Base-by-base conservation (phyloP, 345 rosid genomes). In the Geranium brycei region DNA sequence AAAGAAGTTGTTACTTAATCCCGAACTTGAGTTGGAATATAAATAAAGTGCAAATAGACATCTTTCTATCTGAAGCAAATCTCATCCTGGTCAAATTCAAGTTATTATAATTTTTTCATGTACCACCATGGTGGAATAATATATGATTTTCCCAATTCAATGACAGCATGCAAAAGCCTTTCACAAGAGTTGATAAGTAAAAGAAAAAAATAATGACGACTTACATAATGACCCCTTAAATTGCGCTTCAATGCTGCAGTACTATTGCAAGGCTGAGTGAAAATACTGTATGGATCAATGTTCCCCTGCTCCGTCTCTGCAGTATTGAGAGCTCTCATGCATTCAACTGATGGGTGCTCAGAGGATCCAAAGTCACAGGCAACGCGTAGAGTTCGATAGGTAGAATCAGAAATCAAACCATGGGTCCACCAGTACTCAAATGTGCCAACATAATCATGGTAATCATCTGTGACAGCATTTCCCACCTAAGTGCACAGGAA, bases 371-470 rank as follows among this genome's bases (percentile, higher is more conserved):
- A 73, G 64, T 74, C 75, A 64, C 99, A 93, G 2, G 82, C 57
- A 40, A 71, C 68, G 62, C 87, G 73, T 56, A 93, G 75, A 15
- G 70, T 76, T 62, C 62, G 77, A 73, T 90, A 90, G 66, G 89
- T 88, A 18, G 86, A 86, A 80, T 93, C 99, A 47, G 96, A 90
- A 70, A 90, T 88, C 77, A 93, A 77, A 15, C 97, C 99, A 75
- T 88, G 97, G 63, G 87, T 76, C 97, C 99, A 93, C 97, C 99
- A 93, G 62, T 86, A 93, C 66, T 93, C 96, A 65, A 93, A 93
- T 15, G 88, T 81, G 55, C 99, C 99, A 56, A 90, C 66, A 2
- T 17, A 73, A 73, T 90, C 97, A 74, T 88, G 82, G 72, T 86
- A 81, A 64, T 90, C 99, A 78, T 93, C 99, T 2, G 85, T 93